A percentile compares a stretch with the other conserved stretches of the same genome.
Evolutionary conservation across 176 grass and related monocot genomes (phyloP).

Genomic region (Oryza nivara): DNA sequence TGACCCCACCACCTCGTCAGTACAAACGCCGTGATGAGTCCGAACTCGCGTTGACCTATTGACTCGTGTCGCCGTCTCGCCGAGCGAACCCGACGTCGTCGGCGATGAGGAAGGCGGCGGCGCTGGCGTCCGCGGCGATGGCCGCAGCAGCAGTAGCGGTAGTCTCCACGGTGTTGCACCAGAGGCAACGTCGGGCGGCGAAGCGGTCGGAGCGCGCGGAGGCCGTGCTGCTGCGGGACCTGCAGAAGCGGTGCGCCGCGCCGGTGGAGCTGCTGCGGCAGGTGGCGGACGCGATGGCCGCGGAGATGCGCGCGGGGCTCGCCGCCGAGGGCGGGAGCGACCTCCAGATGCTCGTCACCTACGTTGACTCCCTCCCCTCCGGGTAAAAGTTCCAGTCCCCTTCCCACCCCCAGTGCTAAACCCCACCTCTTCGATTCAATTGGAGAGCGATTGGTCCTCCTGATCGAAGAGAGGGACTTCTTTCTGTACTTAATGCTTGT

Average conservation of each 20-base stretch:
- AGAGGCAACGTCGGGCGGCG: too few relatives aligned
- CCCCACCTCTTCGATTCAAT: neutral
- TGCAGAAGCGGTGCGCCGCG: conserved; percentile 55
- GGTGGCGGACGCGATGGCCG: conserved; percentile 78
- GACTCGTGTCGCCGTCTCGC: too few relatives aligned
- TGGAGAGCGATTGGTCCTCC: neutral
- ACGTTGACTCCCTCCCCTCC: conserved; percentile 73
- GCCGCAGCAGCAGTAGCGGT: too few relatives aligned
- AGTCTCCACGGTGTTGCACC: too few relatives aligned
- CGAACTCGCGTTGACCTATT: too few relatives aligned
- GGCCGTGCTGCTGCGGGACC: conserved; percentile 49
- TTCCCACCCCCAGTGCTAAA: neutral
- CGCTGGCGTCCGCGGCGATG: too few relatives aligned
- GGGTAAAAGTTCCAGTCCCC: conserved; percentile 51
- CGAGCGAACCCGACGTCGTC: too few relatives aligned
- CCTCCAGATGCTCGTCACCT: conserved; percentile 90
- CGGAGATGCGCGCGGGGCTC: conserved; percentile 78
- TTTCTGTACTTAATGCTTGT: neutral
- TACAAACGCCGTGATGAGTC: too few relatives aligned
- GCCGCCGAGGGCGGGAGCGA: conserved; percentile 57
- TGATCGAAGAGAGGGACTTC: neutral
- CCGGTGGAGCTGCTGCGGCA: conserved; percentile 60
- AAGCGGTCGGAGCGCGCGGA: conserved; percentile 41
- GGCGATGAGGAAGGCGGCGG: too few relatives aligned
- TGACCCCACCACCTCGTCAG: too few relatives aligned